Conservation (phyloP, 2,329 filamentous ascomycete genomes). For the Dendryphion nanum region DNA sequence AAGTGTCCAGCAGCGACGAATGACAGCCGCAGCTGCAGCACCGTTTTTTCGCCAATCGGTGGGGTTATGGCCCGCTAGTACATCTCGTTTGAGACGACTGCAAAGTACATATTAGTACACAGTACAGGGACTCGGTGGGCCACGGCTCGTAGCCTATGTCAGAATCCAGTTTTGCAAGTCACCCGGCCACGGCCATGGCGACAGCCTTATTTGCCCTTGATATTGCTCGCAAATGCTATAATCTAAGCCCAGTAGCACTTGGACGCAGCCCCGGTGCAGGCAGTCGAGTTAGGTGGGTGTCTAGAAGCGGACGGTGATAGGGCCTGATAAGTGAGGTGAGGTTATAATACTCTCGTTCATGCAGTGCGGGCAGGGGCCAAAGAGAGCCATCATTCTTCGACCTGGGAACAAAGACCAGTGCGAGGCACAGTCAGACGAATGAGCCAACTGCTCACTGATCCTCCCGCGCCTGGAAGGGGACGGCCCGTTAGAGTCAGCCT, state of each 20-base stretch:
- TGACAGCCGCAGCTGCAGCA: conserved; percentile 28
- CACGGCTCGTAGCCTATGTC: conserved; percentile 11
- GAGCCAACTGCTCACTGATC: conserved; percentile 16
- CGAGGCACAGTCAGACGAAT: conserved; percentile 20
- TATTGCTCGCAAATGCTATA: conserved; percentile 18
- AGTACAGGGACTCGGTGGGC: conserved; percentile 3
- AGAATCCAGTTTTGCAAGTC: conserved; percentile 13
- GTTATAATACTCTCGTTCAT: conserved; percentile 18
- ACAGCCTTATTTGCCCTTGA: conserved; percentile 17
- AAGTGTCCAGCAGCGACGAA: conserved; percentile 23
- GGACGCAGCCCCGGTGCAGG: conserved; percentile 16
- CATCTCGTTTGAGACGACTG: conserved; percentile 9
- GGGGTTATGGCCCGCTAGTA: conserved; percentile 8
- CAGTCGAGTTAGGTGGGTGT: conserved; percentile 15
- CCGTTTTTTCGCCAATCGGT: conserved; percentile 35
- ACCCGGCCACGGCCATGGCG: conserved; percentile 5
- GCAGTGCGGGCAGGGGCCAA: conserved; percentile 15
- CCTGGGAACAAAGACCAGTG: conserved; percentile 15
- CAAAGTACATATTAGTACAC: too few relatives aligned
- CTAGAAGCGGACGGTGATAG: conserved; percentile 21
- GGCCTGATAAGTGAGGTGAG: conserved; percentile 18
- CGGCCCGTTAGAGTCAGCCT: conserved; percentile 26
- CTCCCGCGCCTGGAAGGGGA: conserved; percentile 24
- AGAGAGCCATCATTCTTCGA: conserved; percentile 13
- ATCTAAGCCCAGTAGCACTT: conserved; percentile 21